Evolutionary conservation across 2,329 filamentous ascomycete species (phyloP), one percentile per base, ranked within the genome.

Genomic region (Aspergillus sp.): DNA sequence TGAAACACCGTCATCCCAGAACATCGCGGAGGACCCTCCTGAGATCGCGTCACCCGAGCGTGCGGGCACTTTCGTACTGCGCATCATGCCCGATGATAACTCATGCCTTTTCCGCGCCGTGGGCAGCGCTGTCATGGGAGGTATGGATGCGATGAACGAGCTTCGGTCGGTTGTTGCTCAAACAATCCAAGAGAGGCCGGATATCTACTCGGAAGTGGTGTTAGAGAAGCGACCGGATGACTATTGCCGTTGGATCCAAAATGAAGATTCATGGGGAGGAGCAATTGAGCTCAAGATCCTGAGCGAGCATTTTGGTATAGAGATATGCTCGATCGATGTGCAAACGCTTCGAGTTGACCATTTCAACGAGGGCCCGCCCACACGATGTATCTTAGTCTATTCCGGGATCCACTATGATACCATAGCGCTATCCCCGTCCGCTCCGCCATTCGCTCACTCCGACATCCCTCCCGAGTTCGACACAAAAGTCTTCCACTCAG

Each of bases 61-160:
- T 52, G 78, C 78, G 32, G 85, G 84, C 51, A 84, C 81, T 1
- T 75, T 85, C 18, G 90, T 96, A 9, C 84, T 97, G 18, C 89
- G 94, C 14, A 91, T 98, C 54, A 97, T 98, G 94, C 92, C 93
- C 4, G 94, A 97, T 71, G 94, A 98, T 75, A 97, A 97, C 76
- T 92, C 88, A 59, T 98, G 94, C 77, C 87, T 98, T 69, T 98
- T 97, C 76, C 90, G 92, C 29, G 93, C 94, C 0, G 87, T 98
- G 51, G 90, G 91, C 16, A 90, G 88, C 56, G 90, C 90, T 3
- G 83, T 96, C n/a, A 85, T 91, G 52, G 84, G 85, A 32, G 80
- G 81, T 1, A 82, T 89, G 67, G 86, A 89, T 63, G 81, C 82
- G 9, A 89, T 90, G 86, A 85, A 82, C 0, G 88, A 90, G 68